Base-by-base conservation (phyloP, 2,329 filamentous ascomycete species). In the Tolypocladium sp. region DNA sequence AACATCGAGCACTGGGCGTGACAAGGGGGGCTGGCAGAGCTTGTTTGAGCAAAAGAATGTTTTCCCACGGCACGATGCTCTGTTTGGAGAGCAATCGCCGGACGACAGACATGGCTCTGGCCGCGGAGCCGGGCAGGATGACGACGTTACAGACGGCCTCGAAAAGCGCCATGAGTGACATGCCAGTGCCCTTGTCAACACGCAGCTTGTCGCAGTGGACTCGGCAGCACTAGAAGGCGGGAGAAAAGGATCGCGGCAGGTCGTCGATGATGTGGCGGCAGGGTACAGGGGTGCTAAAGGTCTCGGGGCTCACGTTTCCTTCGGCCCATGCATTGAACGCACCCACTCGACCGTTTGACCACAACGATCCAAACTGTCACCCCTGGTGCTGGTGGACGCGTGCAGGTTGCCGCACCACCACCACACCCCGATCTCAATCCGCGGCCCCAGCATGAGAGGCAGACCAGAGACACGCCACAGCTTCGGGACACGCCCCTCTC, bases 361-460 rank as follows among this genome's bases (percentile, higher is more conserved):
- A 60, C 46, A 59, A 57, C 58, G 60, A 63, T 63, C 57, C 58
- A 40, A 60, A 59, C 61, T 61, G 61, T 64, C 68, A 68, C 27
- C 46, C 46, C 46, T 51, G 46, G 46, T 17, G 25, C 46, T 51
- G 46, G 46, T 17, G 13, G 25, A 69, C 68, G 68, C 66, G 68
- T 67, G 64, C 63, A 70, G 67, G 67, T 65, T 67, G 65, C 41
- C 40, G 52, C 56, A 55, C 56, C 56, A 56, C 52, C 49, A 59
- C 58, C 56, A 59, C 57, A 58, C 58, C 56, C 59, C 57, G 57
- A 63, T 64, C 62, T 63, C 57, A 61, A 61, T 64, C 61, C 63
- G 60, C 58, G 56, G 63, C 58, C 58, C 58, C 59, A 64, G 62
- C 55, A 58, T 57, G 60, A 62, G 46, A 37, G 51, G 41, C 41